Conservation (phyloP, 805 yeast genomes). For the Myxozyma mucilagina region DNA sequence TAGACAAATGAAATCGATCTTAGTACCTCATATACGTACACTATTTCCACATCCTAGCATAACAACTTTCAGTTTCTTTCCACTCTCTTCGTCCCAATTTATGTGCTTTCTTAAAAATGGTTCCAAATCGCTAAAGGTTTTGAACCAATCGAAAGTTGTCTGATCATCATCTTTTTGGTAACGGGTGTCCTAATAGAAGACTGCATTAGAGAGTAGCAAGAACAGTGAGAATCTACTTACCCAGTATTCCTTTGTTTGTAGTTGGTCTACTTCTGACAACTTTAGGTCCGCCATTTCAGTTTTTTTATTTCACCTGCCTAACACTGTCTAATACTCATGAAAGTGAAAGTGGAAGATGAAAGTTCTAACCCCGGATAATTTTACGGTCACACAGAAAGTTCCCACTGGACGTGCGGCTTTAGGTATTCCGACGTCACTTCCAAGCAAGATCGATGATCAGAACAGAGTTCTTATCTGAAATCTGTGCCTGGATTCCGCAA, state of each 20-base stretch:
- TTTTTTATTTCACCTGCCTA: background rate
- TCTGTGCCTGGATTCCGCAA: no score
- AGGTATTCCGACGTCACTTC: no score
- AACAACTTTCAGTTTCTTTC: conserved; percentile 15
- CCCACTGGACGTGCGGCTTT: no score
- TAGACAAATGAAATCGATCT: background rate
- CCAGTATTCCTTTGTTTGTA: conserved; percentile 36
- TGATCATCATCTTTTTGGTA: conserved; percentile 31
- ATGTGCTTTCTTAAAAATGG: conserved; percentile 29
- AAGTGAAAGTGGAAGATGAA: no score
- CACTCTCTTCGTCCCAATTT: conserved; percentile 10
- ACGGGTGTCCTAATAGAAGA: conserved; percentile 27
- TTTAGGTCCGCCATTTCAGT: conserved; percentile 28
- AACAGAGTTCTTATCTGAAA: no score
- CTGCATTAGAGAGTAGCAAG: background rate
- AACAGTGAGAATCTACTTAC: conserved; percentile 11
- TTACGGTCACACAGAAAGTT: no score
- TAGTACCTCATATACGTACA: conserved; percentile 3
- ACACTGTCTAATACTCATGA: no score
- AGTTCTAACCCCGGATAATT: no score
- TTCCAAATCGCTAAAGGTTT: conserved; percentile 31
- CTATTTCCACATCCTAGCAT: conserved; percentile 38
- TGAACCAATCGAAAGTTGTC: conserved; percentile 36
- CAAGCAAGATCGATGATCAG: no score
- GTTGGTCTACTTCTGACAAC: conserved; percentile 32